Base-by-base conservation (phyloP, 805 yeast species). In the Yamadazyma sp. region DNA sequence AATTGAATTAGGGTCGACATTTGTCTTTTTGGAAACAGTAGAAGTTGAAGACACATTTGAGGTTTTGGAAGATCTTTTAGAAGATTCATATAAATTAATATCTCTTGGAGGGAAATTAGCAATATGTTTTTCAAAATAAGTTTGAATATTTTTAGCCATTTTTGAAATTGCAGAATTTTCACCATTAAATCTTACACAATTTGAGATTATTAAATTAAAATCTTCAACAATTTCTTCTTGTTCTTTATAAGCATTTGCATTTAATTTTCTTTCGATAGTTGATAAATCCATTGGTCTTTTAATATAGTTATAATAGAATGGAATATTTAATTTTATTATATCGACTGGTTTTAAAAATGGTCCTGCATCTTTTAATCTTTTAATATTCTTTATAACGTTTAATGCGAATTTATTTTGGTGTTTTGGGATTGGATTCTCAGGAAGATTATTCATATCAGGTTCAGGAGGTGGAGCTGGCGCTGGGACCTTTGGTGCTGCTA, bases 271-370 rank as follows among this genome's bases (percentile, higher is more conserved):
- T 60, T 93, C 98, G 45, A 93, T 85, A 1, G 97, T 87, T 3
- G 89, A 75, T 22, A 93, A 67, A 58, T 91, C 98, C 97, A 93
- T 93, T 25, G 98, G 98, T 50, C 82, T 70, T 45, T 76, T 72
- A 50, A 93, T 79, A 52, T 76, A 79, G 50, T 87, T 88, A 58
- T 82, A 86, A 58, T 93, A 93, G 44, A 84, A 78, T 3, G 98
- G 98, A 37, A 93, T 85, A 52, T 89, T 87, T 42, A 87, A 75
- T 55, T 86, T 87, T 31, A 83, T 81, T 3, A 76, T 84, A 57
- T 93, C 98, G 14, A 93, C 98, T 0, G 98, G 98, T 33, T 69
- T 76, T 29, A 86, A 55, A 55, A 93, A 93, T 2, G 98, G 98
- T 11, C 71, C 78, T 1, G 98, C 95, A 62, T 93, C 98, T 59